Conservation (phyloP, 1,284 basidiomycete genomes). For the Papiliotrema laurentii region DNA sequence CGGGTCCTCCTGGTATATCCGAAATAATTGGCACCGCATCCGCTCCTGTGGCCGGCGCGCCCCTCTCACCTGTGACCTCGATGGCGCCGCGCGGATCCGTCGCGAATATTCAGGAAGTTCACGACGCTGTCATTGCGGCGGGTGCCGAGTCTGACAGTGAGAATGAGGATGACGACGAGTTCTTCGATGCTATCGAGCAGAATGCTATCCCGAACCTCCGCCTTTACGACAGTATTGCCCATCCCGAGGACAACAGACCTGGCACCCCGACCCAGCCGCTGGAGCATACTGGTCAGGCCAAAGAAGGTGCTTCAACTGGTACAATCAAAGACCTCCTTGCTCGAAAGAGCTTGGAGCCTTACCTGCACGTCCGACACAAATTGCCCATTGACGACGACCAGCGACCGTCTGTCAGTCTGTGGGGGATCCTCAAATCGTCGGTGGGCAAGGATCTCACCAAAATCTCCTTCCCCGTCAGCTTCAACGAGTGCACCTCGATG, state of each 20-base stretch:
- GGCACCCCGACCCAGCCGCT: conserved; percentile 17
- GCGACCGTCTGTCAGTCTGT: conserved; percentile 83
- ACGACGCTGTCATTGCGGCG: conserved; percentile 35
- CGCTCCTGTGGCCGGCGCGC: not conserved
- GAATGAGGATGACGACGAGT: conserved; percentile 91
- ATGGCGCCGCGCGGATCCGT: conserved; percentile 16
- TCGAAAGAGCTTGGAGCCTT: conserved; percentile 62
- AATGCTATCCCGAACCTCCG: conserved; percentile 66
- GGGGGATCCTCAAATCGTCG: conserved; percentile 92
- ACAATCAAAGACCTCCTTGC: conserved; percentile 46
- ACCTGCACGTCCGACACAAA: conserved; percentile 60
- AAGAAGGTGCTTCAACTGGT: conserved; percentile 6
- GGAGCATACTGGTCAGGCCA: not conserved
- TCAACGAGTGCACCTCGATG: conserved; percentile 97
- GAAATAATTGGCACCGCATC: not conserved
- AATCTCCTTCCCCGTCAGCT: conserved; percentile 89
- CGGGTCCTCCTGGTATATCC: not conserved
- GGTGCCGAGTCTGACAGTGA: conserved; percentile 51
- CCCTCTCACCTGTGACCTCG: not conserved
- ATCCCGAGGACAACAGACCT: conserved; percentile 33
- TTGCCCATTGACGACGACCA: conserved; percentile 73
- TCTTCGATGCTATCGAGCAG: conserved; percentile 93
- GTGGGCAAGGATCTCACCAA: conserved; percentile 97
- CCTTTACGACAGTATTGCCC: conserved; percentile 59
- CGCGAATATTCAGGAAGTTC: conserved; percentile 32